Conservation (phyloP, 768 basidiomycete species). For the Lentinus brumalis region DNA sequence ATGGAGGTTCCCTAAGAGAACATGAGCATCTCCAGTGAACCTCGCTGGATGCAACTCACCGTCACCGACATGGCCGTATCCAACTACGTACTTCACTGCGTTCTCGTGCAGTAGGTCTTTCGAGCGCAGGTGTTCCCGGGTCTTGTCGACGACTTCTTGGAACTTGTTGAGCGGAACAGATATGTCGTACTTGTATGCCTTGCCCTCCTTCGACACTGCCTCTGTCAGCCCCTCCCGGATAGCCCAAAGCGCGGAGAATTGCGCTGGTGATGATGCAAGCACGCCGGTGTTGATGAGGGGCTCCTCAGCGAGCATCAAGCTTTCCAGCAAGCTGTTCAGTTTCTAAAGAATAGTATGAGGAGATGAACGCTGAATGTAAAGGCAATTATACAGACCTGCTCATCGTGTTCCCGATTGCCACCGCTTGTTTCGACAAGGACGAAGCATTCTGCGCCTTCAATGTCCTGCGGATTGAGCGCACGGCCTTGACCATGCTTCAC, state of each 20-base stretch:
- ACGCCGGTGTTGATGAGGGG: conserved; percentile 88
- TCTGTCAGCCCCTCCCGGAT: conserved; percentile 92
- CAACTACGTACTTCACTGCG: conserved; percentile 82
- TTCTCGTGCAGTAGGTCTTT: conserved; percentile 71
- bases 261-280: conserved; percentile 86
- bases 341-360: conserved; percentile 54
- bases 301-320: conserved; percentile 69
- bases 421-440: conserved; percentile 95
- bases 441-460: conserved; percentile 82
- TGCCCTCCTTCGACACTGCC: conserved; percentile 90
- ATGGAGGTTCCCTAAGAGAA: conserved; percentile 79
- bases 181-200: conserved; percentile 96
- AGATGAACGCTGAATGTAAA: background rate
- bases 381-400: conserved; percentile 60
- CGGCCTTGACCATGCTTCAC: conserved; percentile 81
- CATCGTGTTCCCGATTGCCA: conserved; percentile 89
- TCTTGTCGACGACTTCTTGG: conserved; percentile 82
- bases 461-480: conserved; percentile 71
- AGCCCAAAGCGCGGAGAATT: conserved; percentile 89
- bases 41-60: conserved; percentile 50
- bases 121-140: conserved; percentile 68
- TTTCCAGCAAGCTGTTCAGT: conserved; percentile 76
- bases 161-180: conserved; percentile 86
- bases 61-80: conserved; percentile 97
- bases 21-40: background rate